These are phyloP conservation scores for Scleroderma bovista DNA, from an alignment of 768 basidiomycete species.

Conservation along the genomic window DNA sequence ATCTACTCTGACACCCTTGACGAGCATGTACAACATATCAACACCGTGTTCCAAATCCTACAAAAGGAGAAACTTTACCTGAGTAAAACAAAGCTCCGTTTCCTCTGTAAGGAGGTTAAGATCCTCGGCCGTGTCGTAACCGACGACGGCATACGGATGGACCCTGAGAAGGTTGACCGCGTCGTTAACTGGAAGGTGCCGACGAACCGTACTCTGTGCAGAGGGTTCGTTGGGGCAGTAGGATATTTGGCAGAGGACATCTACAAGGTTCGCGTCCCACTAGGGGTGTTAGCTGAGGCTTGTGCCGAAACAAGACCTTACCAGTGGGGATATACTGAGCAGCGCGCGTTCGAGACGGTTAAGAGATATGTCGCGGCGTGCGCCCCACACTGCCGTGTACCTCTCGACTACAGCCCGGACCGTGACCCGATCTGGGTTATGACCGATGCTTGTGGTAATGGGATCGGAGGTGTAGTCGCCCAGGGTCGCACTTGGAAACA, in stretches of 20 bases:
- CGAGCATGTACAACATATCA: conserved; percentile 26
- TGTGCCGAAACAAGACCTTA: neutral
- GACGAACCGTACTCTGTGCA: neutral
- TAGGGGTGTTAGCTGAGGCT: neutral
- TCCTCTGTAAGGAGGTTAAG: conserved; percentile 26
- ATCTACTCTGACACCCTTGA: conserved; percentile 11
- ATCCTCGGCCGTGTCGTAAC: conserved; percentile 33
- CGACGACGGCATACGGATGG: conserved; percentile 38
- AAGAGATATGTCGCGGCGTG: neutral
- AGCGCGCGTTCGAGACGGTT: neutral
- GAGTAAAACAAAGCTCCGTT: conserved; percentile 28
- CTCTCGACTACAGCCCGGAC: neutral
- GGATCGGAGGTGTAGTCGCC: neutral
- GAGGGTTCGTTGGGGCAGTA: conserved; percentile 3
- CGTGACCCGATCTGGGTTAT: neutral
- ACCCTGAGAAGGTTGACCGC: conserved; percentile 37
- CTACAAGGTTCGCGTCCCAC: neutral
- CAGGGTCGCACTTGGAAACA: neutral
- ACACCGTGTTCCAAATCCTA: conserved; percentile 31
- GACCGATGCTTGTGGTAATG: neutral
- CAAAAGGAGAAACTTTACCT: conserved; percentile 32
- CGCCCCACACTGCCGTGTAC: neutral
- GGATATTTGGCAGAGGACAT: neutral
- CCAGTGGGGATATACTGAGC: neutral
- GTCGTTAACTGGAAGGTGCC: conserved; percentile 17